Base-by-base conservation (phyloP, 805 yeast genomes). In the Candida cerambycidarum region DNA sequence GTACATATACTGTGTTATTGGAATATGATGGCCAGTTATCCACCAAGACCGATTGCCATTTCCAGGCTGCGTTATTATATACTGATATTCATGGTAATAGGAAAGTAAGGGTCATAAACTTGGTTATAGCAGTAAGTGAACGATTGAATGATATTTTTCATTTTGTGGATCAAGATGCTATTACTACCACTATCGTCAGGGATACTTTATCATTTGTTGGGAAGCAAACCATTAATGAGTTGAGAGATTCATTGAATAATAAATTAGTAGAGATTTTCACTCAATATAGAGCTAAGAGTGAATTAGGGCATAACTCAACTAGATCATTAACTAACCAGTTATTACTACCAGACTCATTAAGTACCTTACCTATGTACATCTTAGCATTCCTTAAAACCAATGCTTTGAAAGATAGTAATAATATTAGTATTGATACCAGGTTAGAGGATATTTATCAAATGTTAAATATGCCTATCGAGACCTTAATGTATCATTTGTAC, bases 21-120 rank as follows among this genome's bases (percentile, higher is more conserved):
- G 75, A 74, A 36, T 85, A 87, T 56, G 97, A 89, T 56, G 89
- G 89, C 3, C 80, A 79, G 46, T 68, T 89, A 25, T 78, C 82
- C 44, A 71, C 85, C 1, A 79, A 79, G 46, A 72, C 76, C 29
- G 97, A 89, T 60, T 85, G 88, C 16, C 93, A 89, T 60, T 88
- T 92, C 69, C 99, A 93, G 64, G 85, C 87, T 1, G 97, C 98
- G 0, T 52, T 93, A 19, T 67, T 93, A 42, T 92, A 89, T 59
- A 90, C 97, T 0, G 85, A 89, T 36, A 57, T 73, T 2, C 73
- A 73, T 37, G 99, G 99, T 16, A 64, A 73, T 7, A 71, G 97
- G 51, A 83, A 87, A 53, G 92, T 93, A 12, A 76, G 99, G 48
- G 89, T 89, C n/a, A 76, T 86, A 38, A 93, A 93, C 57, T 69